These are phyloP conservation scores for Moesziomyces antarcticus DNA, from an alignment of 1,284 basidiomycete genomes.

Conservation along the genomic window DNA sequence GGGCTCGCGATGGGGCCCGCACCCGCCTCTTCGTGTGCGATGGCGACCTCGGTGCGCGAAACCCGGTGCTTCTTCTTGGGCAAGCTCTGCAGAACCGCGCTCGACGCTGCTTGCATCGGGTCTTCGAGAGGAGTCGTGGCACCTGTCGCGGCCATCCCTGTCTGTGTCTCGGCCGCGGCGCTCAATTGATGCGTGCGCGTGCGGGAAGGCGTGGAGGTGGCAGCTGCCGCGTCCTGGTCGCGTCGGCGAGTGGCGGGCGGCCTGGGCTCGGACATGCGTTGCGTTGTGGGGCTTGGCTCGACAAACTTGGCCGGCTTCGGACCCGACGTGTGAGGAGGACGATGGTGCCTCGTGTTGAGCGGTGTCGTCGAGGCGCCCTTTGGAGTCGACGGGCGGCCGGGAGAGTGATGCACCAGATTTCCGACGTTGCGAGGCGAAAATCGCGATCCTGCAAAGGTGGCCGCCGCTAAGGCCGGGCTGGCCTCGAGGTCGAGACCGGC, in stretches of 20 bases:
- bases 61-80: constrained; percentile 51
- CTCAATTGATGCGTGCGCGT: not conserved
- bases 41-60: constrained; percentile 36
- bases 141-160: not conserved
- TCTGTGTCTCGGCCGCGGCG: too few relatives aligned
- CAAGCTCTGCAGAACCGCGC: constrained; percentile 23
- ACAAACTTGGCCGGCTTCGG: constrained; percentile 29
- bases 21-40: constrained; percentile 50
- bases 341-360: constrained; percentile 28
- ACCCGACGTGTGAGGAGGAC: constrained; percentile 34
- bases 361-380: constrained; percentile 32
- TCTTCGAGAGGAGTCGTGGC: constrained; percentile 18
- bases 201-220: constrained; percentile 20
- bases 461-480: constrained; percentile 15
- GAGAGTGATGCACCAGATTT: constrained; percentile 27
- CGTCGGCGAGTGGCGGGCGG: constrained; percentile 2
- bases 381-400: constrained; percentile 22
- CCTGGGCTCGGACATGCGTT: constrained; percentile 29
- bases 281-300: constrained; percentile 39
- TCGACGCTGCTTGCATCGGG: constrained; percentile 3
- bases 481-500: constrained; percentile 18
- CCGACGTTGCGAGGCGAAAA: constrained; percentile 41
- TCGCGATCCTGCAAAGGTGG: constrained; percentile 6
- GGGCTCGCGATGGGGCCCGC: constrained; percentile 42
- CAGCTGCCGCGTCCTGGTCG: not conserved